phyloP scores from a whole-genome alignment of 2,329 filamentous ascomycete genomes.

The Diaporthe sp. region DNA sequence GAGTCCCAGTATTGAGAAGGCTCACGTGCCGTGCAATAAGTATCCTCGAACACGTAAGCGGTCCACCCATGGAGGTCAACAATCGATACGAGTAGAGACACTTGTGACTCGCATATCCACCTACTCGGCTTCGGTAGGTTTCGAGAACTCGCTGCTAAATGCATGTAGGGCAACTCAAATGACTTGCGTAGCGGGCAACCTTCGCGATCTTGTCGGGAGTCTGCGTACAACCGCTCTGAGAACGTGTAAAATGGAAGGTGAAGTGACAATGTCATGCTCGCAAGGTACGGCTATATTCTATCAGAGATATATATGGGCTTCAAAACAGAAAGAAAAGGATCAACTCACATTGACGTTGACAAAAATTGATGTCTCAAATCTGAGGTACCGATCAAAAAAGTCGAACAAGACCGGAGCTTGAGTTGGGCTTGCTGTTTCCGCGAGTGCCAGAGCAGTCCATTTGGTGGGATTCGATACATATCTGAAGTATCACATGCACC shows the following conservation, averaged over 20 bases:
- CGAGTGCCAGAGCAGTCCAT: background rate
- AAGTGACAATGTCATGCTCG: background rate
- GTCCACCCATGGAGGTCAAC: background rate
- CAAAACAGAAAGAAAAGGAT: rapidly evolving
- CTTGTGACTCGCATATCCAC: constrained; percentile 12
- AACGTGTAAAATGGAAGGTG: constrained; percentile 8
- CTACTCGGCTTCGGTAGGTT: background rate
- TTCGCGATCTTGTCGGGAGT: background rate
- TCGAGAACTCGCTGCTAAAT: background rate
- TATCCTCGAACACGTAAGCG: constrained; percentile 2
- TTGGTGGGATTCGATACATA: background rate
- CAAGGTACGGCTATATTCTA: background rate
- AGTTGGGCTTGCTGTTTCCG: background rate
- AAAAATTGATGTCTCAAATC: background rate
- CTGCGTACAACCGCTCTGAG: background rate
- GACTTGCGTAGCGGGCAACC: background rate
- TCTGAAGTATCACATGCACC: background rate
- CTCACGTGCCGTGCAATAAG: background rate
- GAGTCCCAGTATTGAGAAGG: background rate
- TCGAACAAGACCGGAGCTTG: constrained; percentile 4
- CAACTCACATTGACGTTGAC: background rate
- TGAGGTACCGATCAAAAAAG: constrained; percentile 7
- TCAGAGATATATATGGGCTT: background rate
- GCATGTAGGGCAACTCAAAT: background rate
- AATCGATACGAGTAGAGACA: background rate